Base-by-base conservation (phyloP, 2,329 filamentous ascomycete genomes). In the Parafenestella ontariensis region DNA sequence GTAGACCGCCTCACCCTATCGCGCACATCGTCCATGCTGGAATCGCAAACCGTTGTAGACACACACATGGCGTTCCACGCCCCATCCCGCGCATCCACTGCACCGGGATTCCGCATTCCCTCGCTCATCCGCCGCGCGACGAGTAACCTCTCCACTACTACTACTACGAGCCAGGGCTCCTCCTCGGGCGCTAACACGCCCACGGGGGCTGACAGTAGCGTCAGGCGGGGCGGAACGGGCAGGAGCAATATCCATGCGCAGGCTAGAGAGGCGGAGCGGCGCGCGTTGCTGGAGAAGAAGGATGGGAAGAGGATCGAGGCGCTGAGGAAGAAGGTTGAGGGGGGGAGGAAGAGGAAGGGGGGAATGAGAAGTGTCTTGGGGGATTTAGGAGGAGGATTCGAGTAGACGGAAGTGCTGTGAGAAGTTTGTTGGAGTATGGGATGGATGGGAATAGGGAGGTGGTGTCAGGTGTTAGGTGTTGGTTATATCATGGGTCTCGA, bases 1-100 rank as follows among this genome's bases (percentile, higher is more conserved):
- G 85, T 94, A 43, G 90, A 96, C 75, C 89, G 91, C 50, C 87
- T 94, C 59, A 84, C 82, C 18, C 81, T 92, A 31, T 89, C 89
- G 70, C 87, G 89, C 40, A 69, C 74, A 36, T 69, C 74, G 15
- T 70, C 75, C 26, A 46, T 65, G 1, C 56, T 46, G 8, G 58
- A 58, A 26, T 71, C 43, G 59, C n/a, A n/a, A n/a, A 71, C 46
- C 56, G 68, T 68, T 33, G 65, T 17, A 18, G 70, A 64, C 17
- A 64, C 75, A 3, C 82, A 62, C 5, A 34, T 88, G 53, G 88
- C 87, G 3, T 90, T 90, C 70, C 72, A 77, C 37, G 77, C 77
- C 8, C 68, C 83, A 3, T 59, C 76, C 1, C 74, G 79, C 2
- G 70, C 76, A 5, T 66, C 76, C 9, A 46, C 56, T 24, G 46